Evolutionary conservation across 2,329 filamentous ascomycete genomes (phyloP).

Genomic region (Aspergillus fumigatus): DNA sequence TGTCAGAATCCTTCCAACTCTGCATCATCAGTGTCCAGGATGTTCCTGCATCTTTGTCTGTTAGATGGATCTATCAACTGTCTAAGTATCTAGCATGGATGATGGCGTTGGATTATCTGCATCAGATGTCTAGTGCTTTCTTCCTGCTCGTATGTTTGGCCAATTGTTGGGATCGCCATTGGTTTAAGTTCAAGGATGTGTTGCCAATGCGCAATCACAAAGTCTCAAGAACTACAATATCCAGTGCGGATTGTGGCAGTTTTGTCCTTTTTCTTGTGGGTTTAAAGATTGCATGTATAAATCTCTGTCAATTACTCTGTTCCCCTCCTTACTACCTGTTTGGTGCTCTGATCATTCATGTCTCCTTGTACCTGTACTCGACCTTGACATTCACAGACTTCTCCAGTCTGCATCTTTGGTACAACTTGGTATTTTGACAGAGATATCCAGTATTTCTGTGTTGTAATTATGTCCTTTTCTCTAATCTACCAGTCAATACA

Average conservation of each 20-base stretch:
- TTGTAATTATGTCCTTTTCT: neutral
- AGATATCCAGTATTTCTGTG: neutral
- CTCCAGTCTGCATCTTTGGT: neutral
- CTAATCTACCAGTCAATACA: neutral
- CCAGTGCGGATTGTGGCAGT: neutral
- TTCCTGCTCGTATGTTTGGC: neutral
- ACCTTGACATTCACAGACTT: neutral
- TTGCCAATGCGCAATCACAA: neutral
- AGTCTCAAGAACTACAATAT: neutral
- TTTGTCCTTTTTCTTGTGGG: neutral
- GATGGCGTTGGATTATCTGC: slow-evolving; percentile 2
- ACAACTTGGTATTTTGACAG: neutral
- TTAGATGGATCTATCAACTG: neutral
- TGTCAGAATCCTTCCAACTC: neutral
- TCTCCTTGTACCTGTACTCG: neutral
- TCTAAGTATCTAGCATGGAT: neutral
- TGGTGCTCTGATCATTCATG: neutral
- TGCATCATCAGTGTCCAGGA: neutral
- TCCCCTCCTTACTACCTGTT: neutral
- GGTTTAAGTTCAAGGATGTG: neutral
- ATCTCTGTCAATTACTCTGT: slow-evolving; percentile 1
- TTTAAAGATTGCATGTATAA: neutral
- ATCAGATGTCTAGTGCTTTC: slow-evolving; percentile 4
- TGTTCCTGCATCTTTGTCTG: slow-evolving; percentile 1
- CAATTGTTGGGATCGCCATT: neutral